Conservation (phyloP, 2,329 filamentous ascomycete species). For the Pseudocercospora fijiensis region DNA sequence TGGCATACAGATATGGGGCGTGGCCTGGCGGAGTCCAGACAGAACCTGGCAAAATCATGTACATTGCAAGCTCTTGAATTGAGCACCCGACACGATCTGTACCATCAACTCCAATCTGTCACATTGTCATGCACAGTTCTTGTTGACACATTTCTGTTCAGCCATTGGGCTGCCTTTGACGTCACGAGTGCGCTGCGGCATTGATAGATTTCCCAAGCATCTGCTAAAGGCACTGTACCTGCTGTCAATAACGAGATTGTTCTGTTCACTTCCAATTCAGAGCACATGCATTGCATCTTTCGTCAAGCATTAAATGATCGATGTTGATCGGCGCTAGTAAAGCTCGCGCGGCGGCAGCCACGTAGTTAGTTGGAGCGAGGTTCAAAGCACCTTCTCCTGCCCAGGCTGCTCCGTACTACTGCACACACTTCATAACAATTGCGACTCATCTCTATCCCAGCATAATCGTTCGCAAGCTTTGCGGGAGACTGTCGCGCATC, state of each 20-base stretch:
- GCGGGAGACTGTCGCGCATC: background rate
- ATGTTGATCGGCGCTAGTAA: constrained; percentile 4
- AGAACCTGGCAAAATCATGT: constrained; percentile 29
- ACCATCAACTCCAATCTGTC: constrained; percentile 28
- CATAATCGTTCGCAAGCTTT: background rate
- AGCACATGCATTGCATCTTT: background rate
- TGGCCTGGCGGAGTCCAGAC: constrained; percentile 17
- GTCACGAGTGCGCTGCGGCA: background rate
- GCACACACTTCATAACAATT: background rate
- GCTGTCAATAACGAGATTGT: background rate
- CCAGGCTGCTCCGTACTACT: background rate
- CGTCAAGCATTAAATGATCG: background rate
- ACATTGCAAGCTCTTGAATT: constrained; percentile 31
- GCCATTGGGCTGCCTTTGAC: background rate
- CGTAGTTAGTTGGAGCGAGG: background rate
- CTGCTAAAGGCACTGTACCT: background rate
- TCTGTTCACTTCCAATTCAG: background rate
- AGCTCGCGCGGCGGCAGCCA: constrained; percentile 4
- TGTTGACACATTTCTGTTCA: background rate
- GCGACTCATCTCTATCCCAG: background rate
- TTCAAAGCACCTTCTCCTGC: background rate
- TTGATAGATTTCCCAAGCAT: background rate
- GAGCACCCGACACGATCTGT: constrained; percentile 33
- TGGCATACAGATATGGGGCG: constrained; percentile 10
- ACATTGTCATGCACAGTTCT: background rate